phyloP scores from a whole-genome alignment of 495 filamentous ascomycete species.

The Trichoderma reesei region DNA sequence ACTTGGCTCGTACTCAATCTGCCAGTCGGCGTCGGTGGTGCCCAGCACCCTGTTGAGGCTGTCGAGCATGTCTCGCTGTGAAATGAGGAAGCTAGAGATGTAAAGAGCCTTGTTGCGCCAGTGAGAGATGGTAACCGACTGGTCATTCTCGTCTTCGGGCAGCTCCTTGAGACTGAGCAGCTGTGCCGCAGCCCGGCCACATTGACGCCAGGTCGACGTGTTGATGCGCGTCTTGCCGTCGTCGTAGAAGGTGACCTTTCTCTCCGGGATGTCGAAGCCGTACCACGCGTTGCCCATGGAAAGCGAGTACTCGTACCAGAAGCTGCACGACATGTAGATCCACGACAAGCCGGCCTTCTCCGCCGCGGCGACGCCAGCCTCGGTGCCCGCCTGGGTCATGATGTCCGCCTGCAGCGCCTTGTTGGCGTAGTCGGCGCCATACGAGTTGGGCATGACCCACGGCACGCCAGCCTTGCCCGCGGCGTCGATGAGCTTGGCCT shows the following conservation, averaged over 20 bases:
- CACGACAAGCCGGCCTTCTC: constrained; percentile 33
- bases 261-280: constrained; percentile 25
- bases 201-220: constrained; percentile 32
- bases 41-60: constrained; percentile 42
- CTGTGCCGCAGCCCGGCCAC: constrained; percentile 30
- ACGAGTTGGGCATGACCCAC: constrained; percentile 56
- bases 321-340: constrained; percentile 34
- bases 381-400: constrained; percentile 11
- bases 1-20: constrained; percentile 31
- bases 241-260: constrained; percentile 26
- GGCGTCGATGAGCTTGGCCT: constrained; percentile 44
- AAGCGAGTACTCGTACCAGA: constrained; percentile 41
- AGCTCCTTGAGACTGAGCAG: constrained; percentile 29
- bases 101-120: constrained; percentile 32
- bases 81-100: constrained; percentile 33
- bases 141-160: constrained; percentile 35
- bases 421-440: constrained; percentile 32
- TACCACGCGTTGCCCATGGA: constrained; percentile 19
- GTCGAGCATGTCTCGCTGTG: constrained; percentile 39
- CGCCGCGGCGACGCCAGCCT: constrained; percentile 23
- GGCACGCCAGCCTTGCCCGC: constrained; percentile 51
- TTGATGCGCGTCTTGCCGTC: constrained; percentile 25
- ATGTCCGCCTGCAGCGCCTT: constrained; percentile 27
- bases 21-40: constrained; percentile 47
- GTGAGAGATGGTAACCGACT: constrained; percentile 19